Evolutionary conservation across 73 alveolate genomes (phyloP), one percentile per base, ranked within the genome.

Genomic region (Stentor roeselii): DNA sequence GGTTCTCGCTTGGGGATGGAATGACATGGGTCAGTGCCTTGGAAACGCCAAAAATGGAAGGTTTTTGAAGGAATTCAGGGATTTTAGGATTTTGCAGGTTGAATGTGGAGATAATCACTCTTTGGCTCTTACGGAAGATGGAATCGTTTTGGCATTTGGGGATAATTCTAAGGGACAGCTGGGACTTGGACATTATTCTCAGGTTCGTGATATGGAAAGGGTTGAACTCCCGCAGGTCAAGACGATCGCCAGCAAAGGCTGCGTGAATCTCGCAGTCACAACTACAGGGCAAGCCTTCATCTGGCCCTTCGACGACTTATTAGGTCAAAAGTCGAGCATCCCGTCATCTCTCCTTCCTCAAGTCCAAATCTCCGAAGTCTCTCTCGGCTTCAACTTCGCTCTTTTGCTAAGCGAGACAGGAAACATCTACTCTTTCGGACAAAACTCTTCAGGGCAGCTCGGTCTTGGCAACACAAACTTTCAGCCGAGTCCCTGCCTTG

Each of bases 1-100:
- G 77, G 97, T 96, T 30, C 94, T 88, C 89, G 89, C 98, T 1
- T 96, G 99, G 99, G 99, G 99, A 6, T 88, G 96, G 59, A 76
- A 76, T 35, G 84, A 76, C 39, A 76, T 21, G 34, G 11, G n/a
- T 39, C 74, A 76, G 59, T 76, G 84, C 39, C 6, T 41, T 36
- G 21, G 30, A 14, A 21, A 37, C 6, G 67, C 67, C 21, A 11
- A 11, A 50, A 50, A 50, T 50, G 67, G 67, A 21, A 67, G 32
- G 32, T 2, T 67, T 15, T 21, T 32, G 77, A 30, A 67, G 32
- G 59, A 30, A 31, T n/a, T 67, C 21, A 67, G 31, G 38, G 82
- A 67, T 15, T 36, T 27, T 27, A 87, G 82, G 59, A 67, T 89
- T 37, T 76, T 85, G 87, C 80, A 91, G 60, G 77, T 94, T 11